phyloP scores from a whole-genome alignment of 2,329 filamentous ascomycete genomes.

The Dichotomopilus funicola region DNA sequence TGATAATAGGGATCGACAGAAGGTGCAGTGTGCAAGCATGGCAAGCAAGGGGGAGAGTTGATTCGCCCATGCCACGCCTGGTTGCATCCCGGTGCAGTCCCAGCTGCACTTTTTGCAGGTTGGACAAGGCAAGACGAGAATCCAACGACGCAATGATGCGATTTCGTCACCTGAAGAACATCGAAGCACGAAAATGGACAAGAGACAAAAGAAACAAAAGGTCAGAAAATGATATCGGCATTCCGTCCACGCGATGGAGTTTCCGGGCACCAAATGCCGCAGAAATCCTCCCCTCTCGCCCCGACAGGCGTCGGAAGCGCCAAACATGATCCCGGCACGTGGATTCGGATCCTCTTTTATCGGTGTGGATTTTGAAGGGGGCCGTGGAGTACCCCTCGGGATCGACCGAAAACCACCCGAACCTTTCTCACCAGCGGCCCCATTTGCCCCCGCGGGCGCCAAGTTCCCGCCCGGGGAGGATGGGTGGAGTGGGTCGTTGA shows the following conservation, averaged over 20 bases:
- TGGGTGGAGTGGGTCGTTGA: no score
- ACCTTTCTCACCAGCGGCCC: no score
- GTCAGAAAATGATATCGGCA: no score
- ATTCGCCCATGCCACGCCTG: background rate
- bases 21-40: background rate
- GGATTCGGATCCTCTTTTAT: background rate
- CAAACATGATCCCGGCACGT: slow-evolving; percentile 4
- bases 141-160: background rate
- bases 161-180: no score
- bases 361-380: background rate
- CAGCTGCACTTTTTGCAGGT: background rate
- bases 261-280: no score
- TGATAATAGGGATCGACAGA: slow-evolving; percentile 1
- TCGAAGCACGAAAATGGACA: no score
- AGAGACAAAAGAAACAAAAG: no score
- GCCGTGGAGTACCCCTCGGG: background rate
- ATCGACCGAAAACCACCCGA: background rate
- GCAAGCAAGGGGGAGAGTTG: background rate
- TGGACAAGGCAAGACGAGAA: background rate
- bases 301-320: background rate
- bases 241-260: no score
- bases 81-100: no score
- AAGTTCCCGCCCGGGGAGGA: no score
- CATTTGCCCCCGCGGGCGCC: no score
- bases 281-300: no score